These are phyloP conservation scores for Lanmaoa pseudosensibilis DNA, from an alignment of 768 basidiomycete species.

Conservation along the genomic window DNA sequence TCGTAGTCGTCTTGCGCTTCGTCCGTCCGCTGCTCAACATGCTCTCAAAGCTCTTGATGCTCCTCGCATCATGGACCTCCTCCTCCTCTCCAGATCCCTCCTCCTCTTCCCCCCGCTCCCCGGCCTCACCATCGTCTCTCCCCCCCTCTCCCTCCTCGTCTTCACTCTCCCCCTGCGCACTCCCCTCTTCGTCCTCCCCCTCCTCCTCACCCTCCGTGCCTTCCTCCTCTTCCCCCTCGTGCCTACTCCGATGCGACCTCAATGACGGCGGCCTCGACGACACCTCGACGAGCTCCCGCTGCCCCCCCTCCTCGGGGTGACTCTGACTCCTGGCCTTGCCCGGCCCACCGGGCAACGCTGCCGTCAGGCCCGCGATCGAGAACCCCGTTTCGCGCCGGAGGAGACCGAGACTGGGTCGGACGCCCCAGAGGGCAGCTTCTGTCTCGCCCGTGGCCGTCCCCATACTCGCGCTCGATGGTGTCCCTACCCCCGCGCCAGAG, in stretches of 20 bases:
- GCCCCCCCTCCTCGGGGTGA: conserved; percentile 38
- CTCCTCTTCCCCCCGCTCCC: conserved; percentile 25
- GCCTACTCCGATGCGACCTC: conserved; percentile 25
- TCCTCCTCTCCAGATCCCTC: conserved; percentile 31
- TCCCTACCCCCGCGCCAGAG: background rate
- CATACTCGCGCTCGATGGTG: background rate
- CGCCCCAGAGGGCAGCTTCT: conserved; percentile 27
- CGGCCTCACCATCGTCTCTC: conserved; percentile 28
- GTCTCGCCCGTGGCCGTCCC: background rate
- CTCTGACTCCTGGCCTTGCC: conserved; percentile 7
- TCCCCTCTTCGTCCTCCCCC: background rate
- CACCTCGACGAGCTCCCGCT: conserved; percentile 56
- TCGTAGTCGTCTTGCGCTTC: conserved; percentile 13
- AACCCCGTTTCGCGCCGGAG: conserved; percentile 76
- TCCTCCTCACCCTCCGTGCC: conserved; percentile 13
- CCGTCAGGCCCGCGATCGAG: conserved; percentile 76
- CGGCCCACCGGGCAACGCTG: conserved; percentile 50
- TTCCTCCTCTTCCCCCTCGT: conserved; percentile 19
- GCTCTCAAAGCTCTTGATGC: conserved; percentile 83
- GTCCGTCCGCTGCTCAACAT: conserved; percentile 57
- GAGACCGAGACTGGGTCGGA: conserved; percentile 59
- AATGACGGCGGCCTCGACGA: conserved; percentile 50
- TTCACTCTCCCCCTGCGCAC: conserved; percentile 6
- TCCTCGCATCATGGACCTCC: conserved; percentile 56
- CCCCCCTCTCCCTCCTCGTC: conserved; percentile 25